Evolutionary conservation across 176 grass and related monocot genomes (phyloP), one percentile per base, ranked within the genome.

Genomic region (Saccharum officinarum): DNA sequence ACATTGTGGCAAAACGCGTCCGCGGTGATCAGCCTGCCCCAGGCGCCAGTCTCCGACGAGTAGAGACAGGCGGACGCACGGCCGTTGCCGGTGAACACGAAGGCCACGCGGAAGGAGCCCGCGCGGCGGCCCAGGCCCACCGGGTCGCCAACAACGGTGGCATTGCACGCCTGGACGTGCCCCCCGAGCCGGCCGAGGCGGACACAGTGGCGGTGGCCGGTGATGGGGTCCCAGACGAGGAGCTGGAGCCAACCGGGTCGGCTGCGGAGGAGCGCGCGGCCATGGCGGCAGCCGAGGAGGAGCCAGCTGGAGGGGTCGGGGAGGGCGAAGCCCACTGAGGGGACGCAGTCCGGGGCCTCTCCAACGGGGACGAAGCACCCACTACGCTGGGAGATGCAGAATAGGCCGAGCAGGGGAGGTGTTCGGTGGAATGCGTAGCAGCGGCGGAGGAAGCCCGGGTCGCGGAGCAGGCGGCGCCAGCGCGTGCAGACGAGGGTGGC

Each of bases 201-300:
- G 76, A 78, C 59, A 38, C 7, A 64, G 57, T 12, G 37, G 7
- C 76, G 37, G 57, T 78, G 76, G 76, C 76, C 38, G n/a, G 76
- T 79, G 76, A 79, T 28, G n/a, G 76, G 76, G 23, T 79, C 76
- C 59, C n/a, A 79, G n/a, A 79, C 76, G 18, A 79, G 76, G 18
- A 79, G 37, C n/a, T 64, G 76, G 23, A 45, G 71, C 76, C 59
- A 79, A 3, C 76, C 59, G 1, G 76, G 76, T 0, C 4, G 25
- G 13, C 76, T 46, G 59, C 59, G 76, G 76, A 79, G 59, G n/a
- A 79, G 59, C n/a, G 28, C 76, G 23, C 38, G 59, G 39, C 76
- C 76, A 25, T 45, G 11, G 44, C 44, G 44, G 44, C 44, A 45
- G 44, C 11, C 44, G 11, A 45, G 44, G 44, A 45, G 44, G 44